phyloP scores from a whole-genome alignment of 2,329 filamentous ascomycete species.

The Ceratocystis harringtonii region DNA sequence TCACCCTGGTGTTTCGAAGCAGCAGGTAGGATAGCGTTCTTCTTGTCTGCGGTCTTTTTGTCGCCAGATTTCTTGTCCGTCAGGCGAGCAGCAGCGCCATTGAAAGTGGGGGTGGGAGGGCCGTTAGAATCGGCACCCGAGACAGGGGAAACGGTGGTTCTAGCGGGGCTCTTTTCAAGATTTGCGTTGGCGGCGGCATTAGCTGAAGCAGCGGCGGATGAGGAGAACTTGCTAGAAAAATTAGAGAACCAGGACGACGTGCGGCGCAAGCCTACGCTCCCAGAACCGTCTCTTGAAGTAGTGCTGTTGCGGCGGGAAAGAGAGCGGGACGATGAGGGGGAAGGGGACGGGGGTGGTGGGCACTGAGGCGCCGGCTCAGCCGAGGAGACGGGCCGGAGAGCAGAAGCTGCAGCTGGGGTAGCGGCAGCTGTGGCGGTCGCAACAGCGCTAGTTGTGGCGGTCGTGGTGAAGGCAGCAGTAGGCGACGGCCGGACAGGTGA shows the following conservation, averaged over 20 bases:
- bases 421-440: background rate
- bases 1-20: slow-evolving; percentile 41
- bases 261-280: slow-evolving; percentile 27
- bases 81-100: slow-evolving; percentile 24
- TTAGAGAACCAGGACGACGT: slow-evolving; percentile 86
- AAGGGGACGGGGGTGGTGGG: slow-evolving; percentile 1
- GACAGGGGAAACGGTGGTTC: background rate
- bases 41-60: slow-evolving; percentile 23
- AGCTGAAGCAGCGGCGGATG: slow-evolving; percentile 25
- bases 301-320: slow-evolving; percentile 14
- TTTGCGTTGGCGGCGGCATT: slow-evolving; percentile 21
- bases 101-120: slow-evolving; percentile 18
- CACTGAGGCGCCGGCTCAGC: background rate
- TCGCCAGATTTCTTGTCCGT: background rate
- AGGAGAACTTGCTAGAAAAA: slow-evolving; percentile 83
- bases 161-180: background rate
- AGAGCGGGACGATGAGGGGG: slow-evolving; percentile 19
- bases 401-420: background rate
- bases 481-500: background rate
- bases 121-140: background rate
- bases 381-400: background rate
- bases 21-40: slow-evolving; percentile 46
- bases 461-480: background rate
- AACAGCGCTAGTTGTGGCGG: background rate
- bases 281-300: slow-evolving; percentile 6